phyloP scores from a whole-genome alignment of 1,139 yeast species.

The Candida sanyaensis region DNA sequence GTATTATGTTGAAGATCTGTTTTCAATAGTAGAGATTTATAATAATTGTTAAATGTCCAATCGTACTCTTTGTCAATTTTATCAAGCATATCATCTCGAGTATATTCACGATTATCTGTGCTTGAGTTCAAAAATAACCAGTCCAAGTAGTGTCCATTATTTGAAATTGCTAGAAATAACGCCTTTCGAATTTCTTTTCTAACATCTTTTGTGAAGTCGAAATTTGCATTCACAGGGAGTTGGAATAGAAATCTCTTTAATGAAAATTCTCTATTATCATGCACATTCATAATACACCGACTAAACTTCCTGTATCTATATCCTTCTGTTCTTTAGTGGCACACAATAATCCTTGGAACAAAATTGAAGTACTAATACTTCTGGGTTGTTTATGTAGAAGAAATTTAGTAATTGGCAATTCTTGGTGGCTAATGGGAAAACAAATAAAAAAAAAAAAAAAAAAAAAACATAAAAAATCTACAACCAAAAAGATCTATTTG shows the following conservation, averaged over 20 bases:
- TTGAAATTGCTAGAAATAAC: slow-evolving; percentile 52
- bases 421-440: slow-evolving; percentile 2
- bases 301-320: background rate
- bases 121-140: slow-evolving; percentile 50
- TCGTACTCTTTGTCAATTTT: slow-evolving; percentile 35
- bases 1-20: slow-evolving; percentile 23
- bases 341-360: too few species aligned
- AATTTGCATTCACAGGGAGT: slow-evolving; percentile 36
- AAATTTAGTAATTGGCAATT: background rate
- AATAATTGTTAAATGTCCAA: slow-evolving; percentile 37
- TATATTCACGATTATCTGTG: slow-evolving; percentile 6
- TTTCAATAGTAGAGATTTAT: slow-evolving; percentile 22
- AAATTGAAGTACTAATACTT: too few species aligned
- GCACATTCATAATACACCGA: slow-evolving; percentile 6
- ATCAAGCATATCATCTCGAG: slow-evolving; percentile 15
- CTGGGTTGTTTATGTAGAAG: background rate
- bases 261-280: slow-evolving; percentile 4
- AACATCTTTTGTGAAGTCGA: slow-evolving; percentile 33
- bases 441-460: background rate
- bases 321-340: too few species aligned
- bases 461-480: background rate
- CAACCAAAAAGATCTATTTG: background rate
- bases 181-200: slow-evolving; percentile 48
- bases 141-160: slow-evolving; percentile 48
- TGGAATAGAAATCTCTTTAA: slow-evolving; percentile 31